Percentiles rank a stretch among this genome's conserved stretches.
These are phyloP conservation scores for Pestalotiopsis sp. DNA, from an alignment of 2,329 filamentous ascomycete genomes.

Conservation along the genomic window DNA sequence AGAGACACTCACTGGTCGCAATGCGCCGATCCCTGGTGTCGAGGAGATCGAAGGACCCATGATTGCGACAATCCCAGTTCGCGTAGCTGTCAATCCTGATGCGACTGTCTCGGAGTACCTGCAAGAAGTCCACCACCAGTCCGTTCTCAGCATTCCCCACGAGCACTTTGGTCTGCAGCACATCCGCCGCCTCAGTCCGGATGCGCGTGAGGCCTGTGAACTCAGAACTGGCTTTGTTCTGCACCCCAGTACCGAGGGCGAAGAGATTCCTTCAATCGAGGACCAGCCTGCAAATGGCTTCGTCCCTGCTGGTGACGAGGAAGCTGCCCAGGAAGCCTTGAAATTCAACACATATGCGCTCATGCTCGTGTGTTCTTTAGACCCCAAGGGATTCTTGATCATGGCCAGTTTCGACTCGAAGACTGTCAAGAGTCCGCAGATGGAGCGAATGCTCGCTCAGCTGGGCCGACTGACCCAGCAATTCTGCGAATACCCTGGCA, in stretches of 20 bases:
- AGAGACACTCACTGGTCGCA: constrained; percentile 61
- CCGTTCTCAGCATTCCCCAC: constrained; percentile 61
- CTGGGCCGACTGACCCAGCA: constrained; percentile 53
- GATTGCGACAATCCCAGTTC: constrained; percentile 63
- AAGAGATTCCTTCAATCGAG: constrained; percentile 27
- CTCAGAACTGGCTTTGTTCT: constrained; percentile 58
- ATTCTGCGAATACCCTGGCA: constrained; percentile 44
- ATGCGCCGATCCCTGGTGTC: constrained; percentile 48
- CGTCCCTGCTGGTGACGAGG: constrained; percentile 56
- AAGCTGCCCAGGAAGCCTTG: constrained; percentile 62
- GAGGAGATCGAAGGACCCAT: constrained; percentile 63
- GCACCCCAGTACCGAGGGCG: constrained; percentile 44
- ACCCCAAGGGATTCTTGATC: constrained; percentile 56
- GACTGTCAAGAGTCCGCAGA: constrained; percentile 53
- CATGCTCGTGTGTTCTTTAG: constrained; percentile 67
- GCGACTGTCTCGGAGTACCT: constrained; percentile 54
- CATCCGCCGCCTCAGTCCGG: constrained; percentile 59
- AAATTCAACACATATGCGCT: constrained; percentile 64
- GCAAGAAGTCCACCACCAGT: constrained; percentile 57
- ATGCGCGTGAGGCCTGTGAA: constrained; percentile 58
- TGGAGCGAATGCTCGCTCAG: constrained; percentile 56
- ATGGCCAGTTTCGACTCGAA: constrained; percentile 69
- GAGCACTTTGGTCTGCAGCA: constrained; percentile 66
- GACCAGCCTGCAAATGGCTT: constrained; percentile 52
- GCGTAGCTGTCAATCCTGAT: constrained; percentile 47